phyloP scores from a whole-genome alignment of 768 basidiomycete species.

The Russula sp. region DNA sequence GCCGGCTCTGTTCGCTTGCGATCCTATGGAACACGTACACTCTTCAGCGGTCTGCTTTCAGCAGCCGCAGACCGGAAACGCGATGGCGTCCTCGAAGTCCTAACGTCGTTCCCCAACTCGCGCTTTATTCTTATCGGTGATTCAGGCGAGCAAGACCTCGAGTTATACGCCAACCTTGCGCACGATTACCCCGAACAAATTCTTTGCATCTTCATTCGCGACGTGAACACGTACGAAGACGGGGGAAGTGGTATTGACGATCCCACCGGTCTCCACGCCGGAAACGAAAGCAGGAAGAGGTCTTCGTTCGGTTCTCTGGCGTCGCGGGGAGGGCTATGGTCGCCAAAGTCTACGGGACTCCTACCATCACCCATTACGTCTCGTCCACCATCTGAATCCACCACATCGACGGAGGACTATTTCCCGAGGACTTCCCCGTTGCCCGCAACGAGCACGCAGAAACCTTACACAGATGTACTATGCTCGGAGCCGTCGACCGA shows the following conservation, averaged over 20 bases:
- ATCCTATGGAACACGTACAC: conserved; percentile 77
- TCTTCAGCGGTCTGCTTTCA: conserved; percentile 78
- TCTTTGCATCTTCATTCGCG: conserved; percentile 76
- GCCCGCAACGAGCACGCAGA: neutral
- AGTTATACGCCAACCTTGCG: conserved; percentile 79
- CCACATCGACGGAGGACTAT: neutral
- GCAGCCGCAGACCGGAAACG: conserved; percentile 82
- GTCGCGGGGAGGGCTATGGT: conserved; percentile 8
- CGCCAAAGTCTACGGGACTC: neutral
- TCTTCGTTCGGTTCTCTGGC: neutral
- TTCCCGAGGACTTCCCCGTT: neutral
- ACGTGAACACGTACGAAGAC: conserved; percentile 44
- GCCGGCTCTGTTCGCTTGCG: conserved; percentile 73
- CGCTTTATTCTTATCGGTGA: conserved; percentile 86
- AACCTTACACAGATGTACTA: neutral
- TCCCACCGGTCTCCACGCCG: conserved; percentile 46
- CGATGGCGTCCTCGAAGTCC: conserved; percentile 68
- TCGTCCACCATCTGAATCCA: neutral
- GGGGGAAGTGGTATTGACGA: conserved; percentile 44
- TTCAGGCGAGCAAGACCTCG: conserved; percentile 91
- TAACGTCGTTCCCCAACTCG: conserved; percentile 67
- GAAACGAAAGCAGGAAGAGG: conserved; percentile 4
- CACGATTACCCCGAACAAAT: conserved; percentile 62
- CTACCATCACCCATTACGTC: neutral
- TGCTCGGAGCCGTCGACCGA: conserved; percentile 16